Percentiles rank a stretch among this genome's conserved stretches.
These are phyloP conservation scores for Phytophthora chlamydospora DNA, from an alignment of 352 stramenopile species.

Conservation along the genomic window DNA sequence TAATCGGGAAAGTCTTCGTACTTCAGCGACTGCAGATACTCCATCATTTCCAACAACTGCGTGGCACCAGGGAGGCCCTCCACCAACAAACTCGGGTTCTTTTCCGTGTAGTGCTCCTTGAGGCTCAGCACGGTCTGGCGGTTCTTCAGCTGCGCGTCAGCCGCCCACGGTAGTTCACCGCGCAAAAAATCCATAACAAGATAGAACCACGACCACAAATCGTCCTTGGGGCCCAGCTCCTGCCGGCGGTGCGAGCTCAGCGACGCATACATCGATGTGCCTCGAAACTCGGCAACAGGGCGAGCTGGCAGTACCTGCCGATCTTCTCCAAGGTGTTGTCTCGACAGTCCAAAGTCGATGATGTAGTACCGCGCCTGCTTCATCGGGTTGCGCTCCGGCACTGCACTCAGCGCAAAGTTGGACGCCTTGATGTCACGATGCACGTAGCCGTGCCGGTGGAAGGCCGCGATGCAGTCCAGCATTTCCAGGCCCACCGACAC, in stretches of 20 bases:
- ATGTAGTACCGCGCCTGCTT: slow-evolving; percentile 74
- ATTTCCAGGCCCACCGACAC: slow-evolving; percentile 83
- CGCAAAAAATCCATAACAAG: slow-evolving; percentile 90
- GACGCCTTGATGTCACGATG: slow-evolving; percentile 91
- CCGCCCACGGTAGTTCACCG: slow-evolving; percentile 82
- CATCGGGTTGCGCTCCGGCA: slow-evolving; percentile 41
- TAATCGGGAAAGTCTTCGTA: slow-evolving; percentile 86
- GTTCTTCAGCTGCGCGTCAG: slow-evolving; percentile 86
- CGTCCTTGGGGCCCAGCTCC: slow-evolving; percentile 84
- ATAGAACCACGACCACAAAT: slow-evolving; percentile 92
- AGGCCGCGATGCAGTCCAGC: slow-evolving; percentile 88
- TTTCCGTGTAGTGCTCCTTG: slow-evolving; percentile 88
- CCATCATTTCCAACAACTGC: slow-evolving; percentile 79
- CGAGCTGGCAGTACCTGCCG: slow-evolving; percentile 66
- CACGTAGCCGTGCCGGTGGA: slow-evolving; percentile 86
- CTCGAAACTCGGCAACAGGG: slow-evolving; percentile 78
- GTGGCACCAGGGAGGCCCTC: slow-evolving; percentile 71
- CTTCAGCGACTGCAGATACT: slow-evolving; percentile 73
- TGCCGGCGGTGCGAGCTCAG: slow-evolving; percentile 82
- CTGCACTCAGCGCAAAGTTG: slow-evolving; percentile 81
- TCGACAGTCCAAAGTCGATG: slow-evolving; percentile 88
- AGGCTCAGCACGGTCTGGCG: slow-evolving; percentile 77
- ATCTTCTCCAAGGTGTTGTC: slow-evolving; percentile 73
- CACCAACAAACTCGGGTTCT: slow-evolving; percentile 65
- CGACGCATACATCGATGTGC: slow-evolving; percentile 90